Conservation (phyloP, 2,329 filamentous ascomycete species). For the Cercospora brassicicola region DNA sequence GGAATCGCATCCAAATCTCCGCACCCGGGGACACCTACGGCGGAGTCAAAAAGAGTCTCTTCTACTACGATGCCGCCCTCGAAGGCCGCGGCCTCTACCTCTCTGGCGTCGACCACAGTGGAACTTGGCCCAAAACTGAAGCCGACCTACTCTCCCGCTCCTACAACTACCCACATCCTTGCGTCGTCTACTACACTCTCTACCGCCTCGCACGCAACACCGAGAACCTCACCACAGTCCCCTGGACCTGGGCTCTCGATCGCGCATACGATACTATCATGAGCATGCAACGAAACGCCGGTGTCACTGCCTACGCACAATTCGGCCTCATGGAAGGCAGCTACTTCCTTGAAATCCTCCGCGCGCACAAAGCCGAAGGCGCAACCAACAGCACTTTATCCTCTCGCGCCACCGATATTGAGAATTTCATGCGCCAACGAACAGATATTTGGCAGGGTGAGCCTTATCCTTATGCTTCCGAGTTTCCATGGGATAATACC, state of each 20-base stretch:
- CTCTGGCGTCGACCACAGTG: neutral
- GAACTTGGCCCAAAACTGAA: neutral
- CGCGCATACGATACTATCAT: neutral
- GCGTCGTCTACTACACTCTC: neutral
- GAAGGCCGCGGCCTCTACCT: neutral
- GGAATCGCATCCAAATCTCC: neutral
- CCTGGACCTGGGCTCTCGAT: neutral
- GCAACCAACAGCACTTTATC: neutral
- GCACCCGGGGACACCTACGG: neutral
- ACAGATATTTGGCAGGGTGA: neutral
- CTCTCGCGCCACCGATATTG: neutral
- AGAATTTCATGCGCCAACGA: neutral
- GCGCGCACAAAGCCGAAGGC: neutral
- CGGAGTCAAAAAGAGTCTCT: neutral
- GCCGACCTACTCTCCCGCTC: neutral
- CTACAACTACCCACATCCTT: neutral
- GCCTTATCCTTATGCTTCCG: neutral
- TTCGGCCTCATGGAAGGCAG: neutral
- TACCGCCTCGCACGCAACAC: neutral
- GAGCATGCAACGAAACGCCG: neutral
- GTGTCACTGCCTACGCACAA: neutral
- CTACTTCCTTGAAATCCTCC: neutral
- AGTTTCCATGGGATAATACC: neutral
- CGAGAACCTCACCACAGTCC: neutral
- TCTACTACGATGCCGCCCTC: neutral